Evolutionary conservation across 345 rosid species (phyloP), one percentile per base, ranked within the genome.

Genomic region (Toxicodendron radicans): DNA sequence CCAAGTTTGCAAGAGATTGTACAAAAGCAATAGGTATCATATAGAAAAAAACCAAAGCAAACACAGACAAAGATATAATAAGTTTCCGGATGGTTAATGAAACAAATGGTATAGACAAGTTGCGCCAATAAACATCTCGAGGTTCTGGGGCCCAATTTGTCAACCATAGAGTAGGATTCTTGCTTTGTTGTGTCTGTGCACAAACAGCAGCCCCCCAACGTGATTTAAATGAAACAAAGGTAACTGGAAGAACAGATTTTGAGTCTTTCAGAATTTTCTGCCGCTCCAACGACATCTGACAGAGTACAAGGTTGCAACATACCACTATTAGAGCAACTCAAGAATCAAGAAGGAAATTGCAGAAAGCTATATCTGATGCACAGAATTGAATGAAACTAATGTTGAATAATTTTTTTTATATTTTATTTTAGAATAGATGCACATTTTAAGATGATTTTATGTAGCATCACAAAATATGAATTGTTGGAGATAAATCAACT

Each of bases 11-110:
- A 80, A 95, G 98, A 59, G 99, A 90, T 76, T 95, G 99, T 79
- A 95, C 99, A 23, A 95, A 95, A 80, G 99, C 97, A 11, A 95
- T 93, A 45, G 99, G 99, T 79, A 95, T 93, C 99, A 95, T 93
- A 87, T 95, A 95, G 86, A 91, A 95, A 83, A 95, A 95, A 74
- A 93, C 93, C 85, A 95, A 78, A 45, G 92, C 90, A 77, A 95
- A 93, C 64, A 95, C 93, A 23, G 87, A 75, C 32, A 91, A 10
- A 16, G 96, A 84, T 71, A 93, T 91, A 43, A 93, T 73, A 62
- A 90, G 89, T 68, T 87, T 93, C 70, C 99, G 80, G 68, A 95
- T 83, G 80, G 84, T 90, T 84, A 91, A 79, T 3, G 98, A 95
- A 68, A 95, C 84, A 70, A 93, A 95, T 16, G 98, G 98, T 78